phyloP scores from a whole-genome alignment of 441 rosid genomes.

The Gossypium davidsonii region DNA sequence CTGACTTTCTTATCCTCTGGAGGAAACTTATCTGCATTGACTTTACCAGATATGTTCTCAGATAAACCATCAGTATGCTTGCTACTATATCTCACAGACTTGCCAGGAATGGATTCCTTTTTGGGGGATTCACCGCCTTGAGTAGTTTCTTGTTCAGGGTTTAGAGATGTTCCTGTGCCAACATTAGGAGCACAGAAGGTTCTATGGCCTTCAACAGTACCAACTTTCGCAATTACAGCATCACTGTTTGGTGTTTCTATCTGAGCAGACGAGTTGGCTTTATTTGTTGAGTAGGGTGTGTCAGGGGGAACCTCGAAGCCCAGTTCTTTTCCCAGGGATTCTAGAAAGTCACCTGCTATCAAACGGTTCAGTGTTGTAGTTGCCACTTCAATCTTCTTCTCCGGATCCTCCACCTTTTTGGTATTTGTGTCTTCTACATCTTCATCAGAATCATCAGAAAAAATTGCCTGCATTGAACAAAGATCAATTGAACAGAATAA shows the following conservation, averaged over 20 bases:
- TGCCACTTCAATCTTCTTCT: constrained; percentile 71
- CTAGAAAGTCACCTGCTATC: constrained; percentile 89
- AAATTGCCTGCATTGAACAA: constrained; percentile 64
- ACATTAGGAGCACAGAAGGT: constrained; percentile 17
- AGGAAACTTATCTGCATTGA: constrained; percentile 14
- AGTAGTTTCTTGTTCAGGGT: constrained; percentile 16
- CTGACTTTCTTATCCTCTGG: constrained; percentile 32
- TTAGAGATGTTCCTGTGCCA: constrained; percentile 7
- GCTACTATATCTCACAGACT: constrained; percentile 11
- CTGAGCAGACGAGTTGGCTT: constrained; percentile 16
- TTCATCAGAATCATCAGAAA: constrained; percentile 92
- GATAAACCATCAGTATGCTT: constrained; percentile 19
- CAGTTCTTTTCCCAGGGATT: constrained; percentile 89
- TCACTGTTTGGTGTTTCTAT: constrained; percentile 27
- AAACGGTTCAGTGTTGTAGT: constrained; percentile 74
- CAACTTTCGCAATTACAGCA: constrained; percentile 15
- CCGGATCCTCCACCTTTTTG: constrained; percentile 39
- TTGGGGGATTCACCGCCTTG: constrained; percentile 12
- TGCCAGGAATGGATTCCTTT: constrained; percentile 11
- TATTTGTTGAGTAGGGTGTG: constrained; percentile 29
- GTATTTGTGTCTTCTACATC: background rate
- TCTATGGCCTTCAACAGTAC: constrained; percentile 20
- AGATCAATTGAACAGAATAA: background rate
- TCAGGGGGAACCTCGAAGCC: constrained; percentile 92
- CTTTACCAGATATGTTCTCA: constrained; percentile 24